Evolutionary conservation across 495 filamentous ascomycete species (phyloP).

Genomic region (Hypoxylon rickii): DNA sequence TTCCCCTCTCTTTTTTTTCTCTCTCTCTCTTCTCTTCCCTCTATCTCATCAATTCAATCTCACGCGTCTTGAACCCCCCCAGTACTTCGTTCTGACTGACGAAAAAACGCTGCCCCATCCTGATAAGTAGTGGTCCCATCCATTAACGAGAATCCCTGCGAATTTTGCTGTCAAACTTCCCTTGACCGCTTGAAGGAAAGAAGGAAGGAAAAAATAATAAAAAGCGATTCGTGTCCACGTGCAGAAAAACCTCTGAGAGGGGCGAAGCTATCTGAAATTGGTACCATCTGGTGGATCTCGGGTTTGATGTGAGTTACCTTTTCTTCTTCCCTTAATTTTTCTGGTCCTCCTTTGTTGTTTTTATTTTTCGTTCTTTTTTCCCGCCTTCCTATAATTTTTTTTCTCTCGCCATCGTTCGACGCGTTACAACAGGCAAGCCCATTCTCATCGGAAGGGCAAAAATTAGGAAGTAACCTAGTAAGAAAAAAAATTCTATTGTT

Average conservation of each 20-base stretch:
- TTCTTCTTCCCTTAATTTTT: constrained; percentile 24
- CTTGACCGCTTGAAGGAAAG: constrained; percentile 31
- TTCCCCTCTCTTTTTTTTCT: constrained; percentile 23
- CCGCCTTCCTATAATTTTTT: constrained; percentile 29
- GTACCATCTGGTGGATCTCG: constrained; percentile 32
- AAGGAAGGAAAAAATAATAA: constrained; percentile 16
- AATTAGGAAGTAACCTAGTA: constrained; percentile 4
- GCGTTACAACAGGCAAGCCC: constrained; percentile 26
- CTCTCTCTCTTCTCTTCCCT: constrained; percentile 21
- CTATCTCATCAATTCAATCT: constrained; percentile 21
- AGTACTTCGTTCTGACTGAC: constrained; percentile 14
- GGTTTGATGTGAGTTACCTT: constrained; percentile 34
- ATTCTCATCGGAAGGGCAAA: constrained; percentile 7
- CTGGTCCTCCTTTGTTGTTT: constrained; percentile 28
- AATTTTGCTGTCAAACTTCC: constrained; percentile 24
- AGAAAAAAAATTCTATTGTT: constrained; percentile 22
- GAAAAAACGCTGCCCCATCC: constrained; percentile 18
- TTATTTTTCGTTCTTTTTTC: constrained; percentile 31
- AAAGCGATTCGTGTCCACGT: constrained; percentile 34
- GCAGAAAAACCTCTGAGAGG: constrained; percentile 27
- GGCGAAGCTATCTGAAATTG: constrained; percentile 30
- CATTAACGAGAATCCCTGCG: constrained; percentile 26
- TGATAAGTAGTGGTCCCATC: constrained; percentile 19
- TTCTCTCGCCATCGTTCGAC: constrained; percentile 19
- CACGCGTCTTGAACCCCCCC: constrained; percentile 31